These are phyloP conservation scores for Teratosphaeriaceae sp. DNA, from an alignment of 2,329 filamentous ascomycete species.

Conservation along the genomic window DNA sequence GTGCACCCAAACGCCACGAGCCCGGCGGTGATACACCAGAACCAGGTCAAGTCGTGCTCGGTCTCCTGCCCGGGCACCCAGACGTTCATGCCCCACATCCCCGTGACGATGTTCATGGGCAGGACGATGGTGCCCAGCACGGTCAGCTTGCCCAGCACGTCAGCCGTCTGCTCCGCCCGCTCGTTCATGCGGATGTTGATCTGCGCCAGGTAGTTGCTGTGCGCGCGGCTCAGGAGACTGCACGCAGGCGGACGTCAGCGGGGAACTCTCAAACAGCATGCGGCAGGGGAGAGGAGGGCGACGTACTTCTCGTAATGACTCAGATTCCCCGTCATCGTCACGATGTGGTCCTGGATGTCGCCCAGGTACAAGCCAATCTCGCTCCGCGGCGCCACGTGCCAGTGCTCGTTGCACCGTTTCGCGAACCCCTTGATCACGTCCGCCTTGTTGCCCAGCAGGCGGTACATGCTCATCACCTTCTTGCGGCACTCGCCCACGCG, in stretches of 20 bases:
- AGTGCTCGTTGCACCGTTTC: slow-evolving; percentile 96
- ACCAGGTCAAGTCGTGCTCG: slow-evolving; percentile 53
- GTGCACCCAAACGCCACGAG: slow-evolving; percentile 70
- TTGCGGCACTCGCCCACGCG: slow-evolving; percentile 91
- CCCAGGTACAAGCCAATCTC: slow-evolving; percentile 97
- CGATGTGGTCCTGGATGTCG: slow-evolving; percentile 98
- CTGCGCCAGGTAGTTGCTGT: slow-evolving; percentile 97
- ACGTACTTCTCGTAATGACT: slow-evolving; percentile 91
- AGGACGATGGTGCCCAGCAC: slow-evolving; percentile 95
- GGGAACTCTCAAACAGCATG: background rate
- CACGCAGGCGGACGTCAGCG: slow-evolving; percentile 12
- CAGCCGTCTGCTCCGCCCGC: slow-evolving; percentile 88
- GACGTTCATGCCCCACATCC: slow-evolving; percentile 94
- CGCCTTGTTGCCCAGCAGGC: slow-evolving; percentile 90
- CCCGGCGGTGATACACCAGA: slow-evolving; percentile 59
- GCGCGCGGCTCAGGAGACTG: slow-evolving; percentile 82
- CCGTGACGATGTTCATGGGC: slow-evolving; percentile 98
- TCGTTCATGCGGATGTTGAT: slow-evolving; percentile 99
- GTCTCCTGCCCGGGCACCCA: slow-evolving; percentile 80
- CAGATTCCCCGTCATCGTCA: slow-evolving; percentile 96
- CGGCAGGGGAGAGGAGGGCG: background rate
- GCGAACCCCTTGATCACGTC: slow-evolving; percentile 99
- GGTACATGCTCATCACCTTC: slow-evolving; percentile 93
- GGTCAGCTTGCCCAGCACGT: slow-evolving; percentile 89
- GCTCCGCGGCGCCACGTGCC: slow-evolving; percentile 88